Evolutionary conservation across 202 grass and related monocot species (phyloP), one percentile per base, ranked within the genome.

Genomic region (Panicum hallii): DNA sequence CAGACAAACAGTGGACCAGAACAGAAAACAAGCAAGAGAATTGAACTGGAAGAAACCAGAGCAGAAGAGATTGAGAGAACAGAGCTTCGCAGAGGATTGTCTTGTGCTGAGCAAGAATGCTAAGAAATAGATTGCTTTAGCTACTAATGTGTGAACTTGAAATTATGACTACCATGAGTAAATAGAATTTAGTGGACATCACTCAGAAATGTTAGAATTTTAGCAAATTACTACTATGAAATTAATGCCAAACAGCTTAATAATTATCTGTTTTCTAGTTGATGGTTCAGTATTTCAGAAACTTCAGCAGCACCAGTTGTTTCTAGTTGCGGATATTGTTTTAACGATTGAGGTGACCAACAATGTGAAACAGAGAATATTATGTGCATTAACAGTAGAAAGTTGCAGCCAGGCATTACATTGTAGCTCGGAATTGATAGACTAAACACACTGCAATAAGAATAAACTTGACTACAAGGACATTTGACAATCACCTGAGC

Each of bases 401-500:
- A 52, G 19, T n/a, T 41, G 17, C 32, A 55, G 11, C 6, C 11
- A 53, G 2, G 9, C 34, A 41, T 11, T 9, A 14, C 0, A 41
- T 7, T 20, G 30, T 17, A 58, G 8, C 5, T n/a, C 1, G 13
- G 15, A 57, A 58, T 20, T 57, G 8, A 80, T 1, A 20, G 23
- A 62, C 23, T 20, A 64, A 7, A 19, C 47, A 54, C 17, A 65
- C 19, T 23, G 11, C 47, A 80, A 26, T 55, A 67, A 68, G 23
- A 5, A 56, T 14, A 86, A 44, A 1, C 6, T 6, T 11, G 0
- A 81, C 5, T 14, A 28, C 5, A 66, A 41, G 30, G 2, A 78
- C 49, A 63, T 17, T 22, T 26, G n/a, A 65, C 14, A 30, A 42
- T 79, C 63, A 95, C 95, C 95, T 98, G 94, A 72, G 94, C 87